These are phyloP conservation scores for Auriscalpium microsporum DNA, from an alignment of 768 basidiomycete genomes.

Conservation along the genomic window DNA sequence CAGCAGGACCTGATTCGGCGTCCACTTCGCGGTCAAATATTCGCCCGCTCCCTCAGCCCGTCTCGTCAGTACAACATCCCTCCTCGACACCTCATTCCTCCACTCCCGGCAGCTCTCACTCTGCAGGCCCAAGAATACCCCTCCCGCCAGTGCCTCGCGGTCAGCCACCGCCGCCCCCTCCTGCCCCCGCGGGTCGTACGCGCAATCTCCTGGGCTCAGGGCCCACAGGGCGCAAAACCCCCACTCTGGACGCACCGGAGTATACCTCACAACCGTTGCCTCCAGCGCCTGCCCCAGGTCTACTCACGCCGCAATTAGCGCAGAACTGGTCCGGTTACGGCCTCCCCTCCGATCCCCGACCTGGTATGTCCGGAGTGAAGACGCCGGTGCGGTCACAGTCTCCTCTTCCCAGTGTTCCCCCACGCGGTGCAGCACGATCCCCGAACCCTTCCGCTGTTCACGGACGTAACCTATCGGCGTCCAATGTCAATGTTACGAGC, in stretches of 20 bases:
- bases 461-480: conserved; percentile 42
- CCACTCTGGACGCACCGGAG: conserved; percentile 41
- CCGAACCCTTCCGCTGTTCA: conserved; percentile 30
- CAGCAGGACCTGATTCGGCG: conserved; percentile 41
- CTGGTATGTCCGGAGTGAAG: conserved; percentile 36
- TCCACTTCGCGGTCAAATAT: conserved; percentile 17
- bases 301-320: conserved; percentile 19
- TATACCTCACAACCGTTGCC: conserved; percentile 28
- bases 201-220: conserved; percentile 14
- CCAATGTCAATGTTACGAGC: conserved; percentile 14
- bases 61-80: conserved; percentile 6
- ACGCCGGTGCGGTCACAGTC: conserved; percentile 25
- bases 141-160: conserved; percentile 62
- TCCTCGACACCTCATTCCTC: conserved; percentile 24
- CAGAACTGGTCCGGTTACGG: conserved; percentile 30
- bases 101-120: conserved; percentile 26
- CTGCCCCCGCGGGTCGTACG: conserved; percentile 25
- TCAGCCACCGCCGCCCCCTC: conserved; percentile 31
- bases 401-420: conserved; percentile 31
- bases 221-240: conserved; percentile 39
- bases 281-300: conserved; percentile 21
- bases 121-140: conserved; percentile 42
- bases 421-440: conserved; percentile 22
- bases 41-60: conserved; percentile 45
- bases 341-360: conserved; percentile 54